A percentile compares a stretch with the other conserved stretches of the same genome.
phyloP scores from a whole-genome alignment of 352 stramenopile species.

The Pythium chondricola region DNA sequence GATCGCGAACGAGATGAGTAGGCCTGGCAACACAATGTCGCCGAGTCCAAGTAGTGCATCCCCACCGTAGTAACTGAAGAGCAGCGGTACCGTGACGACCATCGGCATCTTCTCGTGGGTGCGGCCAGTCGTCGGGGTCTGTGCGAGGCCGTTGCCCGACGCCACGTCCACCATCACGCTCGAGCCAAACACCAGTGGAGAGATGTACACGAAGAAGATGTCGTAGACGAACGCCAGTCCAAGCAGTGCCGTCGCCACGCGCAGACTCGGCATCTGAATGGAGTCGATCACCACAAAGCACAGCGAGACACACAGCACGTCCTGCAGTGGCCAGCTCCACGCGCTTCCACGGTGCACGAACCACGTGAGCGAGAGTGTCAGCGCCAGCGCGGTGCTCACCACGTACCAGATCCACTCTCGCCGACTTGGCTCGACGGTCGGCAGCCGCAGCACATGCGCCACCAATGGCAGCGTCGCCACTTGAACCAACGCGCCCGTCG shows the following conservation, averaged over 20 bases:
- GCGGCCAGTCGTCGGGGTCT: constrained; percentile 4
- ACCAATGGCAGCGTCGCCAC: constrained; percentile 39
- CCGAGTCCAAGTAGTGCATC: constrained; percentile 89
- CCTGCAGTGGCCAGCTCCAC: constrained; percentile 82
- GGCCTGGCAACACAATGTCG: constrained; percentile 91
- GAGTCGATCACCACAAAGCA: constrained; percentile 86
- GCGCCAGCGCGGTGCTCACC: constrained; percentile 11
- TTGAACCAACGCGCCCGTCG: constrained; percentile 38
- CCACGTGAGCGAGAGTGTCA: constrained; percentile 32
- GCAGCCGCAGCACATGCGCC: constrained; percentile 4
- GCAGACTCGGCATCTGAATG: constrained; percentile 71
- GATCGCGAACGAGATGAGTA: constrained; percentile 89
- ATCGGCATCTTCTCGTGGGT: constrained; percentile 36
- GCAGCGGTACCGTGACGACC: constrained; percentile 84
- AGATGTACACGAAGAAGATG: constrained; percentile 94
- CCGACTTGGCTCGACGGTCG: neutral
- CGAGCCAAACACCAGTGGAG: constrained; percentile 69
- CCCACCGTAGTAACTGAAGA: constrained; percentile 85
- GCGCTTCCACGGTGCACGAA: constrained; percentile 55
- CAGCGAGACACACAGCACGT: constrained; percentile 84
- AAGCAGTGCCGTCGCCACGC: constrained; percentile 79
- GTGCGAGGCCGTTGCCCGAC: constrained; percentile 32
- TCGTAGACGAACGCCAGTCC: constrained; percentile 90
- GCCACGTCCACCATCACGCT: constrained; percentile 92
- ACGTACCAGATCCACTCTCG: constrained; percentile 2